These are phyloP conservation scores for Drechslerella stenobrocha DNA, from an alignment of 2,329 filamentous ascomycete genomes.

Conservation along the genomic window DNA sequence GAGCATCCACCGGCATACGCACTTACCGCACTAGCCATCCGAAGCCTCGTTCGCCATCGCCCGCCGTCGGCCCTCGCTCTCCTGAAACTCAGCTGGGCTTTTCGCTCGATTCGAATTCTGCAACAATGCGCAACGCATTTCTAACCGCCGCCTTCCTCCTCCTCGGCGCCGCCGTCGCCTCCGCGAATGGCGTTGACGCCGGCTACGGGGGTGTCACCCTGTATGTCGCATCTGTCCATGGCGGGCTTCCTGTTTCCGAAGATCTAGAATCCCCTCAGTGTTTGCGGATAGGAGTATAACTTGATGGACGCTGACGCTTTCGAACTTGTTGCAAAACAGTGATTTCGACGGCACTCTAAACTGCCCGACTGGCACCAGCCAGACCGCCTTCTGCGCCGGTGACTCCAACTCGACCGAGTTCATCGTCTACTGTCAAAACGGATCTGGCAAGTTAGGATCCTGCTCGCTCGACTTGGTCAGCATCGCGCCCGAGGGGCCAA, in stretches of 20 bases:
- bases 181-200: conserved; percentile 2
- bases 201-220: conserved; percentile 34
- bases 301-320: no score
- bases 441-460: conserved; percentile 15
- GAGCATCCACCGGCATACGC: not conserved
- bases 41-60: not conserved
- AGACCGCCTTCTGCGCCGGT: conserved; percentile 22
- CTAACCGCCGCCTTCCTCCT: conserved; percentile 15
- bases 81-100: no score
- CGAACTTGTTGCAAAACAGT: conserved; percentile 2
- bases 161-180: conserved; percentile 23
- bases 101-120: conserved; percentile 17
- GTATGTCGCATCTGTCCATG: conserved; percentile 17
- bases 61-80: not conserved
- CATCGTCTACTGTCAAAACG: conserved; percentile 36
- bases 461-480: conserved; percentile 27
- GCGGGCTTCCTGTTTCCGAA: no score
- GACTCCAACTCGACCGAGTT: conserved; percentile 43
- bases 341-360: conserved; percentile 36
- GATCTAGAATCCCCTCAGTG: no score
- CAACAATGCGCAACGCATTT: conserved; percentile 49
- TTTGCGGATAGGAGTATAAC: no score
- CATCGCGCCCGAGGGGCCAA: conserved; percentile 17
- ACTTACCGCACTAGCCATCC: not conserved
- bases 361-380: conserved; percentile 12